Base-by-base conservation (phyloP, 1,284 basidiomycete species). In the Sanguinoderma infundibulare region DNA sequence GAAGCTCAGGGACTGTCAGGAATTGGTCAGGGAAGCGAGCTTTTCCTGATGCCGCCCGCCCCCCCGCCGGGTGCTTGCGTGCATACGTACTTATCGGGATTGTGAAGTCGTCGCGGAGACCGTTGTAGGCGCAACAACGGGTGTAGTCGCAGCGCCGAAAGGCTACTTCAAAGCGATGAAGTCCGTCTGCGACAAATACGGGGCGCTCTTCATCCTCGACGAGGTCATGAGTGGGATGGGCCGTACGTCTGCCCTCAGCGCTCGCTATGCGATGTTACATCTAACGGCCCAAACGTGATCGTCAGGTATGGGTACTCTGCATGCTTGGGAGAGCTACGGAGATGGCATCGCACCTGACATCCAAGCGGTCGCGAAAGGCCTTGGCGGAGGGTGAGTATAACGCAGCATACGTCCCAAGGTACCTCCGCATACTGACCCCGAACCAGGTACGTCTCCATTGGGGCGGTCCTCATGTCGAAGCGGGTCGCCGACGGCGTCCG, bases 221-320 rank as follows among this genome's bases (percentile, higher is more conserved):
- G 94, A 96, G 76, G 85, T 90, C 63, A 91, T 91, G 94, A 89
- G 89, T 69, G 93, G 93, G 34, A 93, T 94, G 88, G 93, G 92
- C 46, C 86, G 92, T 86, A 74, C 77, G 87, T 78, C 34, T 32
- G 26, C 24, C 5, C 7, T 12, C 28, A 3, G 1, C 15, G 1
- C 22, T 28, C n/a, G n/a, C n/a, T n/a, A n/a, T n/a, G n/a, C n/a
- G n/a, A n/a, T n/a, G n/a, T n/a, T n/a, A n/a, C n/a, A n/a, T n/a
- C n/a, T n/a, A n/a, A 3, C 2, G 30, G 2, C 20, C 32, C 2
- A n/a, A 28, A 9, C 10, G 17, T 22, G 39, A 15, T 17, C 5
- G 17, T 7, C 20, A 93, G 90, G 91, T 39, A 88, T 94, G 88
- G 91, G 92, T 1, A 92, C 91, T 1, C 70, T 93, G 50, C 94